These are phyloP conservation scores for Fusarium longipes DNA, from an alignment of 2,329 filamentous ascomycete species.

Conservation along the genomic window DNA sequence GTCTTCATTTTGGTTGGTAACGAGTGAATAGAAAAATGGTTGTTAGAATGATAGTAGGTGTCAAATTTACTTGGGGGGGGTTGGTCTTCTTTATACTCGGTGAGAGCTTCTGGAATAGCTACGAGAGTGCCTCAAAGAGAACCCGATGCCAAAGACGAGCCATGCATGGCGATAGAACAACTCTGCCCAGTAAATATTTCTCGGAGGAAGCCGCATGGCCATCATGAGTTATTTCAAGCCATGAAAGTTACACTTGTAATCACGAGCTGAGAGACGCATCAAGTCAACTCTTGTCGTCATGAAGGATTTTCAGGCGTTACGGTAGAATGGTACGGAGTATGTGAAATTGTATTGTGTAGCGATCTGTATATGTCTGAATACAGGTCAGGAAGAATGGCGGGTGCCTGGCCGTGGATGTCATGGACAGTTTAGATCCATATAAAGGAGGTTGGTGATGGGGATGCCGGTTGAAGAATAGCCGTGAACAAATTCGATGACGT, in stretches of 20 bases:
- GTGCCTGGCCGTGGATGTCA: not conserved
- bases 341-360: not conserved
- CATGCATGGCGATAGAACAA: not conserved
- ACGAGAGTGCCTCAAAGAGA: not conserved
- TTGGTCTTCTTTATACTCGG: not conserved
- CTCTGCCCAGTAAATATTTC: not conserved
- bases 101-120: not conserved
- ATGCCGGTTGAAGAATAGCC: not conserved
- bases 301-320: not conserved
- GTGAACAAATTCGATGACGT: not conserved
- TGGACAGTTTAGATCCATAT: not conserved
- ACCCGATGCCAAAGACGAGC: not conserved
- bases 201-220: constrained; percentile 1
- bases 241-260: not conserved
- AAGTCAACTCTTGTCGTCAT: not conserved
- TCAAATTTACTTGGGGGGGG: not conserved
- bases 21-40: not conserved
- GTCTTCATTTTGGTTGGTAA: constrained; percentile 17
- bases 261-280: not conserved
- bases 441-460: not conserved
- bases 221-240: not conserved
- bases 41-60: not conserved
- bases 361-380: not conserved
- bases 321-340: not conserved
- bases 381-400: not conserved